Evolutionary conservation across 306 rosid genomes (phyloP).

Genomic region (Oemleria cerasiformis): DNA sequence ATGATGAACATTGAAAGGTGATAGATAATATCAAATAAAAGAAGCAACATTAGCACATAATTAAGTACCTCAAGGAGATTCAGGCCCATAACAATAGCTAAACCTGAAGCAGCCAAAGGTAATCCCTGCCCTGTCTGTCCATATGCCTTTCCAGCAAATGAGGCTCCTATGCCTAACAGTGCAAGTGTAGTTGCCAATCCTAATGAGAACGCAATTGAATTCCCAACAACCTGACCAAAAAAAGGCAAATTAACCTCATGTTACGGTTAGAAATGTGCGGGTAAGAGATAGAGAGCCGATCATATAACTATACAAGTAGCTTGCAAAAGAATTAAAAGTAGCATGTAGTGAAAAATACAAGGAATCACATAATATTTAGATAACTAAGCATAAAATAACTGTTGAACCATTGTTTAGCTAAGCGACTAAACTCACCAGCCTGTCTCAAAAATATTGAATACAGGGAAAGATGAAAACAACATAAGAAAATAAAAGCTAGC

Average conservation of each 20-base stretch:
- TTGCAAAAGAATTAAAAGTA: not conserved
- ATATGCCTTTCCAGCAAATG: conserved; percentile 96
- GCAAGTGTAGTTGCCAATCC: conserved; percentile 98
- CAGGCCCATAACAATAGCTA: conserved; percentile 90
- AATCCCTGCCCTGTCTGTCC: conserved; percentile 97
- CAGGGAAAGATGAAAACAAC: not conserved
- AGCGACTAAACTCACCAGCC: not conserved
- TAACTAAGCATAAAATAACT: not conserved
- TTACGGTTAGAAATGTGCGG: conserved; percentile 1
- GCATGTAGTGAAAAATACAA: not conserved
- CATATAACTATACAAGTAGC: too few relatives aligned
- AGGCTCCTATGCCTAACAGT: conserved; percentile 75
- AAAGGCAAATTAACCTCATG: conserved; percentile 13
- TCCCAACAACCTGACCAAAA: conserved; percentile 66
- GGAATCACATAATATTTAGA: not conserved
- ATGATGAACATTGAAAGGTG: not conserved
- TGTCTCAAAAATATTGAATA: not conserved
- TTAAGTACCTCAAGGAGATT: conserved; percentile 80
- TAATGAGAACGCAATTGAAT: conserved; percentile 85
- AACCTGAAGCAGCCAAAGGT: conserved; percentile 89
- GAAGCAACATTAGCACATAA: not conserved
- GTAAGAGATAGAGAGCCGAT: not conserved
- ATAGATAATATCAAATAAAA: not conserved
- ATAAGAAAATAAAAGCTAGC: not conserved
- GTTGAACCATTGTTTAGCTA: not conserved